Evolutionary conservation across 768 basidiomycete genomes (phyloP), one percentile per base, ranked within the genome.

Genomic region (Mycena amicta): DNA sequence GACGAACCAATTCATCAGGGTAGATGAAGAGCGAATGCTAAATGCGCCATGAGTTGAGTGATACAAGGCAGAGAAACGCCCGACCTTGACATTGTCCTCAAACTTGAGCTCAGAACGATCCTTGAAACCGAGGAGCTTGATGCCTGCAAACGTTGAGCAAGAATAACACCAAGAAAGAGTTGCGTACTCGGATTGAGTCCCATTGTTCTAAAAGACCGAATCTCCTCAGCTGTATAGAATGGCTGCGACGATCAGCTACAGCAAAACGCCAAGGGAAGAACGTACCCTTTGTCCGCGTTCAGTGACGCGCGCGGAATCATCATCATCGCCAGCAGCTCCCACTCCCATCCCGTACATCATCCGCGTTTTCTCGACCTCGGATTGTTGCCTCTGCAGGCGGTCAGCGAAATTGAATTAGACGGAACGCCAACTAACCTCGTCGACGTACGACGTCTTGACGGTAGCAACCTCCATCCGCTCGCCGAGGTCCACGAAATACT

Each of bases 101-200:
- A 95, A 90, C 1, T 75, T 74, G 1, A 98, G 80, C 62, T 89
- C 81, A 4, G 72, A 72, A 13, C 80, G 81, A 53, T 88, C 79
- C 69, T 95, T 94, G 78, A 98, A 98, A 4, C 97, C 97, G 26
- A 99, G 85, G 4, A 99, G 85, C 71, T 89, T 94, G 25, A 31
- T 26, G 16, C 41, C 39, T 29, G 27, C 40, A 5, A 25, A 3
- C 49, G 15, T 18, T 37, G 4, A 22, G 26, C n/a, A 40, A 39
- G 31, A 16, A 46, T 8, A 53, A 12, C 6, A 47, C 4, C 15
- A 28, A 4, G 31, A 12, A 13, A 50, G 22, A 15, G 22, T 37
- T 12, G 68, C 78, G 49, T 62, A 91, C 92, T 83, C 60, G 94
- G 89, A 64, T 89, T 82, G 25, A 91, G 74, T 22, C 88, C 90